Percentiles rank a stretch among this genome's conserved stretches.
phyloP scores from a whole-genome alignment of 805 yeast species.

The Metschnikowia drakensbergensis region DNA sequence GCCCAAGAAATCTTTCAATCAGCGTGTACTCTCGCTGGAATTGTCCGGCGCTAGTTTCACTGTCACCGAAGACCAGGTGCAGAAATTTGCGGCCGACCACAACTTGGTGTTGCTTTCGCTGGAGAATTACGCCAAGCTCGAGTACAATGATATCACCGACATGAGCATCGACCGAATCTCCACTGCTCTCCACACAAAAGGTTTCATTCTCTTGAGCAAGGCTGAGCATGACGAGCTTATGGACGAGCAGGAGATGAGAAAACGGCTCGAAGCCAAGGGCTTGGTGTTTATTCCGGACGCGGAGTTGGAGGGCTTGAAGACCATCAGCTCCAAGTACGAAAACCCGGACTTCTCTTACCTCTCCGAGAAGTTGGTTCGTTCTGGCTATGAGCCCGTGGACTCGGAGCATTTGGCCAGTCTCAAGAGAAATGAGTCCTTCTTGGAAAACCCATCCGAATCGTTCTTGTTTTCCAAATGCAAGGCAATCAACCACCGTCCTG shows the following conservation, averaged over 20 bases:
- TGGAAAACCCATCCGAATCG: slow-evolving; percentile 22
- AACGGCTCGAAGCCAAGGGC: slow-evolving; percentile 27
- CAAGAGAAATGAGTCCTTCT: slow-evolving; percentile 11
- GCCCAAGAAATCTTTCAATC: slow-evolving; percentile 6
- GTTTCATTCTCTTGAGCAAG: slow-evolving; percentile 25
- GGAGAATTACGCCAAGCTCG: slow-evolving; percentile 31
- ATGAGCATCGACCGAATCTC: slow-evolving; percentile 24
- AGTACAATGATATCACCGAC: slow-evolving; percentile 22
- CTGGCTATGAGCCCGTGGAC: slow-evolving; percentile 18
- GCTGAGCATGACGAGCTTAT: slow-evolving; percentile 27
- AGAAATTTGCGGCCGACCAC: slow-evolving; percentile 32
- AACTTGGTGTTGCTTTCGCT: slow-evolving; percentile 30
- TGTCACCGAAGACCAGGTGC: slow-evolving; percentile 24
- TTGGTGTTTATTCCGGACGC: slow-evolving; percentile 29
- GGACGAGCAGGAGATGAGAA: slow-evolving; percentile 35
- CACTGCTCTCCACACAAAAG: slow-evolving; percentile 22
- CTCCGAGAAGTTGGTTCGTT: slow-evolving; percentile 16
- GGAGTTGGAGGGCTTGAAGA: slow-evolving; percentile 19
- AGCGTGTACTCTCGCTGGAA: slow-evolving; percentile 17
- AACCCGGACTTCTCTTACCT: slow-evolving; percentile 26
- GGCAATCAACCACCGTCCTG: slow-evolving; percentile 15
- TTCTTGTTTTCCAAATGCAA: slow-evolving; percentile 24
- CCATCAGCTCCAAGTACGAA: slow-evolving; percentile 11
- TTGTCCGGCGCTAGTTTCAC: slow-evolving; percentile 14
- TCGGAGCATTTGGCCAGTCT: slow-evolving; percentile 12